A percentile compares a stretch with the other conserved stretches of the same genome.
These are phyloP conservation scores for Tillandsia leiboldiana DNA, from an alignment of 176 grass and related monocot genomes.

Conservation along the genomic window DNA sequence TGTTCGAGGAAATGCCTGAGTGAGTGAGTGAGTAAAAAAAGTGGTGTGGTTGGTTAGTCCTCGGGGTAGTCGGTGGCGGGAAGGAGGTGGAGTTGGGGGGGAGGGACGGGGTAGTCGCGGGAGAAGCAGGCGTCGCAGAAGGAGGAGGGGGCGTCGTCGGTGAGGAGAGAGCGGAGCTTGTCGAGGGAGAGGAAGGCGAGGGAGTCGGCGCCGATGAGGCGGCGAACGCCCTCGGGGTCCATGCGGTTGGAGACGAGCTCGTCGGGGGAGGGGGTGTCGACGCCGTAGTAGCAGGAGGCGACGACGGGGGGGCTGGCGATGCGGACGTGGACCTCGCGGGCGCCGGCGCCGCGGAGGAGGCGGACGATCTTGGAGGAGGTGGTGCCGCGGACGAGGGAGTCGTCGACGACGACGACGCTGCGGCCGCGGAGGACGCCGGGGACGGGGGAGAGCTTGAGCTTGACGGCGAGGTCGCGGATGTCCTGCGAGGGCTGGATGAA, in stretches of 20 bases:
- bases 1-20: no score
- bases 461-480: conserved; percentile 79
- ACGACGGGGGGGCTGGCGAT: conserved; percentile 82
- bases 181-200: conserved; percentile 73
- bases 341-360: conserved; percentile 63
- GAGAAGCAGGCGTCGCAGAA: conserved; percentile 87
- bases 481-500: conserved; percentile 86
- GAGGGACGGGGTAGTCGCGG: conserved; percentile 52
- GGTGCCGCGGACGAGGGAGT: conserved; percentile 88
- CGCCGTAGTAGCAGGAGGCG: conserved; percentile 77
- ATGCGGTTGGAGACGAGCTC: conserved; percentile 82
- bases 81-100: conserved; percentile 23
- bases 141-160: conserved; percentile 42
- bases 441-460: conserved; percentile 80
- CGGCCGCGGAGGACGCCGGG: conserved; percentile 62
- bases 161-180: conserved; percentile 59
- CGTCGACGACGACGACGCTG: conserved; percentile 88
- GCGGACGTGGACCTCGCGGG: conserved; percentile 94
- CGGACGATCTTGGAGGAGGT: conserved; percentile 91
- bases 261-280: conserved; percentile 68
- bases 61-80: conserved; percentile 11
- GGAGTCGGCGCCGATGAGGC: conserved; percentile 64
- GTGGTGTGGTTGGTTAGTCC: conserved; percentile 18
- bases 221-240: conserved; percentile 51
- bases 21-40: no score